These are phyloP conservation scores for Pinus albicaulis DNA, from an alignment of 75 land plant genomes.

Conservation along the genomic window DNA sequence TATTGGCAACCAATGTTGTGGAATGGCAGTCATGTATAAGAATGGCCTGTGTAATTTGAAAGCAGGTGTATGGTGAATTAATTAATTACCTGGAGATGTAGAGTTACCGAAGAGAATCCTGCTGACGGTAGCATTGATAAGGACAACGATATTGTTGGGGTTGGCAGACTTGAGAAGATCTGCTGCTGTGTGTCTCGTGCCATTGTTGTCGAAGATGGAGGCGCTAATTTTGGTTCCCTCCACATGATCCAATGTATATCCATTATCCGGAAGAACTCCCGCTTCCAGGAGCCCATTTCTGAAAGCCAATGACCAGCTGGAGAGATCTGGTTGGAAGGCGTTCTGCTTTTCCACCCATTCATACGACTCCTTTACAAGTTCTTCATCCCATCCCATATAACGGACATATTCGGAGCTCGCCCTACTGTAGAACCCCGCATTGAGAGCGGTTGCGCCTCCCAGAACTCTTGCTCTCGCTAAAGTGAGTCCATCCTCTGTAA, in stretches of 20 bases:
- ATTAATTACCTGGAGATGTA: too few species aligned
- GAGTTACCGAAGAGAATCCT: constrained; percentile 37
- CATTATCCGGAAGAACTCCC: constrained; percentile 31
- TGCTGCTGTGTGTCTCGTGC: constrained; percentile 77
- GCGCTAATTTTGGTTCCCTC: constrained; percentile 32
- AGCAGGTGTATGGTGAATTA: too few species aligned
- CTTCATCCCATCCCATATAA: constrained; percentile 39
- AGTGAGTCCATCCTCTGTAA: constrained; percentile 38
- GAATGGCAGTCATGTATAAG: too few species aligned
- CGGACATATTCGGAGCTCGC: constrained; percentile 43
- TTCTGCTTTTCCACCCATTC: constrained; percentile 36
- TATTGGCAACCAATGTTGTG: too few species aligned
- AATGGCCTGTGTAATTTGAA: too few species aligned
- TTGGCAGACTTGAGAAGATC: constrained; percentile 67
- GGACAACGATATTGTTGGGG: constrained; percentile 47
- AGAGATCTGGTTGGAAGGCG: constrained; percentile 17
- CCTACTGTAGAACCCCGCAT: constrained; percentile 79
- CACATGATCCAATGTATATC: constrained; percentile 28
- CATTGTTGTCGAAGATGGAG: constrained; percentile 31
- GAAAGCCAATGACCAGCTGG: constrained; percentile 14
- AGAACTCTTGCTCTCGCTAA: constrained; percentile 75
- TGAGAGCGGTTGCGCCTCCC: constrained; percentile 76
- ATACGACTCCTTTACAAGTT: constrained; percentile 59
- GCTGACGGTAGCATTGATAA: constrained; percentile 57
- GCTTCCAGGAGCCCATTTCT: constrained; percentile 21